Percentiles rank a stretch among this genome's conserved stretches.
phyloP scores from a whole-genome alignment of 306 rosid species.

The Cicer arietinum region DNA sequence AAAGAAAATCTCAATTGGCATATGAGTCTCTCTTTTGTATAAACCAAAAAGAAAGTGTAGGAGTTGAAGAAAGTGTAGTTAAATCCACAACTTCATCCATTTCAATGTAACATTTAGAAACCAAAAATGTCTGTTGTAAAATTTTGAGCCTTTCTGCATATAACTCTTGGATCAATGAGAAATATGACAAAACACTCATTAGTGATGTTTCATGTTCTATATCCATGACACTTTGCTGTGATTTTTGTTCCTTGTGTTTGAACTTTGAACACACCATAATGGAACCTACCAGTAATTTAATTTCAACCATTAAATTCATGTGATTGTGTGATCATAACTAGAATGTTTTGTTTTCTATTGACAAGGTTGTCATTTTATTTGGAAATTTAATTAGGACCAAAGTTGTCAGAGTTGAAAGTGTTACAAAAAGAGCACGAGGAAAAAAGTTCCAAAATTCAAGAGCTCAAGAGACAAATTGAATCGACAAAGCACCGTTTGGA shows the following conservation, averaged over 20 bases:
- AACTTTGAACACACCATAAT: background rate
- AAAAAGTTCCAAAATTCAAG: constrained; percentile 51
- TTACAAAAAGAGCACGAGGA: constrained; percentile 54
- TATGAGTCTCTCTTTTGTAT: constrained; percentile 1
- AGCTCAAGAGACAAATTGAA: constrained; percentile 56
- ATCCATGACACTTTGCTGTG: background rate
- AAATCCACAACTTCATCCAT: background rate
- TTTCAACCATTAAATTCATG: background rate
- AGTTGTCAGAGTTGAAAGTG: constrained; percentile 46
- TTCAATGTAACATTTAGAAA: background rate
- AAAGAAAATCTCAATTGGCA: constrained; percentile 1
- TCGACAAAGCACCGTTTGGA: constrained; percentile 53
- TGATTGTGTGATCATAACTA: background rate
- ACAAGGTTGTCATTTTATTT: constrained; percentile 14
- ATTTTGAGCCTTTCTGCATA: background rate
- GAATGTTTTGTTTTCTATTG: background rate
- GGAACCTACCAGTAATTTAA: background rate
- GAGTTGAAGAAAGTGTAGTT: constrained; percentile 42
- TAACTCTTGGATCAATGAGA: no score
- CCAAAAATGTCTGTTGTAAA: background rate
- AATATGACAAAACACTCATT: background rate
- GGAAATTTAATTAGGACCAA: constrained; percentile 32
- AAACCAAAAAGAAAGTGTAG: constrained; percentile 34
- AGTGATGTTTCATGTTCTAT: background rate
- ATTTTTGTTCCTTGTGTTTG: background rate